A percentile compares a stretch with the other conserved stretches of the same genome.
Conservation (phyloP, 768 basidiomycete species). For the Phaeotremella skinneri region DNA sequence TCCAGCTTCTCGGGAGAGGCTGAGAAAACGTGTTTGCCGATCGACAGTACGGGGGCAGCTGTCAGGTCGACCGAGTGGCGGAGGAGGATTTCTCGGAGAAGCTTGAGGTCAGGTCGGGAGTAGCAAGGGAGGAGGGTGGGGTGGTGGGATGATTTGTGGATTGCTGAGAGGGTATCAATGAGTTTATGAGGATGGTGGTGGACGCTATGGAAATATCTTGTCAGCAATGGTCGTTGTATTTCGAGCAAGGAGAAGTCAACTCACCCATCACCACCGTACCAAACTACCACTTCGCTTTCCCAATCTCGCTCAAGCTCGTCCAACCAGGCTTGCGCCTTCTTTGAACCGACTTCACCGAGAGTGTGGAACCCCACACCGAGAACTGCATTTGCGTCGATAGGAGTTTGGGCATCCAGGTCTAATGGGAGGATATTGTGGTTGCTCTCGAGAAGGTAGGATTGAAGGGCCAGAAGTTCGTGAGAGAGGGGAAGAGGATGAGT, state of each 20-base stretch:
- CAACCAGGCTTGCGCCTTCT: conserved; percentile 24
- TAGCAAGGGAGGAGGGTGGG: conserved; percentile 8
- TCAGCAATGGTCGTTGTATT: background rate
- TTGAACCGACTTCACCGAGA: conserved; percentile 28
- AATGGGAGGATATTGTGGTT: conserved; percentile 37
- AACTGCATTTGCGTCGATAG: conserved; percentile 41
- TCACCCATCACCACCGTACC: conserved; percentile 40
- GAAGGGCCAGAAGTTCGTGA: conserved; percentile 50
- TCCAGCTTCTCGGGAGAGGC: conserved; percentile 2
- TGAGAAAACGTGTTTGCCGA: conserved; percentile 6
- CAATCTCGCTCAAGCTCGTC: conserved; percentile 40
- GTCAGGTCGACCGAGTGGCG: conserved; percentile 7
- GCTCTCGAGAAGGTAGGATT: conserved; percentile 46
- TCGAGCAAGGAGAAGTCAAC: background rate
- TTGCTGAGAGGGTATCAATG: background rate
- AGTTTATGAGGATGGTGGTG: background rate
- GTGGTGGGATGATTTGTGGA: background rate
- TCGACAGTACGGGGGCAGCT: conserved; percentile 6
- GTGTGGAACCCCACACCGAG: conserved; percentile 26
- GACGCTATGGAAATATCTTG: background rate
- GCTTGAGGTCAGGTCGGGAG: conserved; percentile 5
- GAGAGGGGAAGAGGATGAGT: conserved; percentile 34
- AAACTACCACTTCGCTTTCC: conserved; percentile 43
- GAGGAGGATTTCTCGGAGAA: conserved; percentile 6
- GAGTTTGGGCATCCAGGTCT: conserved; percentile 24